Conservation (phyloP, 177 flowering plant species). For the Vitis hybrid region DNA sequence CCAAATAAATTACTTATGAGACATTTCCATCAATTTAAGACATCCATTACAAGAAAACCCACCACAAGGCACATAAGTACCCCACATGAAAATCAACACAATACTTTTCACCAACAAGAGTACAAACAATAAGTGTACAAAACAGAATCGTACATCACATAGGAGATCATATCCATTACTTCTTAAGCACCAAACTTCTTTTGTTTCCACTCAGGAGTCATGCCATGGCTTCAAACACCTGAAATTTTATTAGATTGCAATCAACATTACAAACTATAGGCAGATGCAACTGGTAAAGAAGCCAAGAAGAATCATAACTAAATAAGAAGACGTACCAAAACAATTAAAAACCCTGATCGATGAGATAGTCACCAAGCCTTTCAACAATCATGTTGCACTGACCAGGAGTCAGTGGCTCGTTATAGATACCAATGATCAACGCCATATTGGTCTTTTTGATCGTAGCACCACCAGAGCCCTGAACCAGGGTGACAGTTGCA, state of each 20-base stretch:
- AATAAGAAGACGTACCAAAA: slow-evolving; percentile 8
- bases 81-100: slow-evolving; percentile 17
- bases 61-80: slow-evolving; percentile 1
- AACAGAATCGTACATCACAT: slow-evolving; percentile 6
- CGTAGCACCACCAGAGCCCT: slow-evolving; percentile 50
- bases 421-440: slow-evolving; percentile 49
- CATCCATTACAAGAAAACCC: slow-evolving; percentile 11
- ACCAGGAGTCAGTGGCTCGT: slow-evolving; percentile 57
- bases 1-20: not conserved
- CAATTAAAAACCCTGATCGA: slow-evolving; percentile 48
- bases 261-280: slow-evolving; percentile 13
- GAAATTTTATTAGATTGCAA: slow-evolving; percentile 25
- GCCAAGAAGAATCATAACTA: slow-evolving; percentile 12
- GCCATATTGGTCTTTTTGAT: slow-evolving; percentile 42
- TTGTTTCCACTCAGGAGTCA: slow-evolving; percentile 11
- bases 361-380: slow-evolving; percentile 66
- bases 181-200: slow-evolving; percentile 21
- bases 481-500: not conserved
- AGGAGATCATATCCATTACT: slow-evolving; percentile 22
- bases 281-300: slow-evolving; percentile 11
- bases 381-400: slow-evolving; percentile 70
- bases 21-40: slow-evolving; percentile 2
- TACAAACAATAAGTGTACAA: slow-evolving; percentile 1
- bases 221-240: slow-evolving; percentile 14
- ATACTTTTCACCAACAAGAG: slow-evolving; percentile 11